Evolutionary conservation across 1,284 basidiomycete genomes (phyloP).

Genomic region (Exsudoporus floridanus): DNA sequence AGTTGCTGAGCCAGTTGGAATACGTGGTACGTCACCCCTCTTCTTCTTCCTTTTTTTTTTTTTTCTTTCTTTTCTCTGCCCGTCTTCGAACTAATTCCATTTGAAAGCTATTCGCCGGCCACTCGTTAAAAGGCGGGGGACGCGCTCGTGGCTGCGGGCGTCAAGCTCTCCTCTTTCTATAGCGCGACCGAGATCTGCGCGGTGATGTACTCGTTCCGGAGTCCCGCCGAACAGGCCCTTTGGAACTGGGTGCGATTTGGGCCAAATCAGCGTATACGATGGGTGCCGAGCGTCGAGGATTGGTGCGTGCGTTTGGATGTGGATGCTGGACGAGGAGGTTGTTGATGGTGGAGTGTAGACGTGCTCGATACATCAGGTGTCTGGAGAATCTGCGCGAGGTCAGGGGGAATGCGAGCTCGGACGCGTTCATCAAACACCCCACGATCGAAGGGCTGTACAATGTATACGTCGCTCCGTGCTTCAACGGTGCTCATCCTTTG

Average conservation of each 20-base stretch:
- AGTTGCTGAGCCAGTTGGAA: constrained; percentile 8
- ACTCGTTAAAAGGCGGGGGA: constrained; percentile 23
- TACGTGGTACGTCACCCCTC: constrained; percentile 23
- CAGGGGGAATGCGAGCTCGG: constrained; percentile 37
- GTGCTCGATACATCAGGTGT: constrained; percentile 20
- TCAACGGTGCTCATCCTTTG: too few species aligned
- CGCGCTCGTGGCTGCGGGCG: constrained; percentile 17
- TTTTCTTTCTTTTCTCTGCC: too few species aligned
- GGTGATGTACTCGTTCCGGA: constrained; percentile 1
- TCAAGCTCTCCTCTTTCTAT: constrained; percentile 22
- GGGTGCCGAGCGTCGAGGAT: constrained; percentile 27
- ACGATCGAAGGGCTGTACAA: constrained; percentile 33
- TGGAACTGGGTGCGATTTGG: constrained; percentile 32
- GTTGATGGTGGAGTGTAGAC: constrained; percentile 1
- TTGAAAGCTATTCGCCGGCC: constrained; percentile 13
- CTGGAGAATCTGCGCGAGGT: constrained; percentile 35
- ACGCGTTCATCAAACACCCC: constrained; percentile 36
- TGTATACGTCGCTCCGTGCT: constrained; percentile 31
- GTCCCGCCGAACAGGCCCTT: constrained; percentile 7
- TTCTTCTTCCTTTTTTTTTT: background rate
- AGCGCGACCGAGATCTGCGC: constrained; percentile 20
- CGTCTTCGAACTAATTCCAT: too few species aligned
- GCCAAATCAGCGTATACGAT: constrained; percentile 17
- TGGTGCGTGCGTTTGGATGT: constrained; percentile 17
- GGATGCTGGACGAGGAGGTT: background rate